Evolutionary conservation across 441 rosid species (phyloP).

Genomic region (Eutrema salsugineum): DNA sequence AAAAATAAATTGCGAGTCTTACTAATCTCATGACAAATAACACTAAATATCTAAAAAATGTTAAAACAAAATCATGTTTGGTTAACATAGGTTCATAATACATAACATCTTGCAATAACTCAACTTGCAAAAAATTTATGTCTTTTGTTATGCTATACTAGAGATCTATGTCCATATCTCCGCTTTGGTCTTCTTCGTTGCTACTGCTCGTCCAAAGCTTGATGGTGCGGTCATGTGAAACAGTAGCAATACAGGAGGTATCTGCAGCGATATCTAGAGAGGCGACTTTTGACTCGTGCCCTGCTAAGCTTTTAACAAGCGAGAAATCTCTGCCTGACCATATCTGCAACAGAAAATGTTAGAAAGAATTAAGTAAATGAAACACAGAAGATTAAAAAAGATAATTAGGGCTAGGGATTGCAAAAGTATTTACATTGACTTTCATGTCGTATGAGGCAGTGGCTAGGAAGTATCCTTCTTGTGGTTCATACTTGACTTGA

Average conservation of each 20-base stretch:
- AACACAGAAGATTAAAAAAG: too few relatives aligned
- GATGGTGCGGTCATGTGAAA: slow-evolving; percentile 59
- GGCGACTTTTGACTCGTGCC: slow-evolving; percentile 81
- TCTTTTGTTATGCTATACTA: too few relatives aligned
- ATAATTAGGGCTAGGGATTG: background rate
- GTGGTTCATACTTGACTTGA: slow-evolving; percentile 91
- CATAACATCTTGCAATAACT: too few relatives aligned
- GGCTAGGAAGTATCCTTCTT: slow-evolving; percentile 85
- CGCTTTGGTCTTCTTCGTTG: slow-evolving; percentile 27
- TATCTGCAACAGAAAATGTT: slow-evolving; percentile 43
- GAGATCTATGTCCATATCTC: slow-evolving; percentile 35
- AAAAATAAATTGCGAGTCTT: too few relatives aligned
- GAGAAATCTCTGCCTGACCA: slow-evolving; percentile 94
- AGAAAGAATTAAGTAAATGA: slow-evolving; percentile 16
- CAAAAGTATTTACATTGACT: slow-evolving; percentile 55
- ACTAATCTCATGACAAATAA: too few relatives aligned
- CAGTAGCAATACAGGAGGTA: slow-evolving; percentile 46
- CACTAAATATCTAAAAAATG: too few relatives aligned
- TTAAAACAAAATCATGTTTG: too few relatives aligned
- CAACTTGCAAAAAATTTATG: too few relatives aligned
- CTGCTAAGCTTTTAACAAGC: slow-evolving; percentile 73
- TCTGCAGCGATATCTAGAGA: slow-evolving; percentile 62
- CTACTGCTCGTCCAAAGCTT: slow-evolving; percentile 51
- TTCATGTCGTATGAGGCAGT: slow-evolving; percentile 95
- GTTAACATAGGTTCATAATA: too few relatives aligned